phyloP scores from a whole-genome alignment of 768 basidiomycete genomes.

The Mycena rosella region DNA sequence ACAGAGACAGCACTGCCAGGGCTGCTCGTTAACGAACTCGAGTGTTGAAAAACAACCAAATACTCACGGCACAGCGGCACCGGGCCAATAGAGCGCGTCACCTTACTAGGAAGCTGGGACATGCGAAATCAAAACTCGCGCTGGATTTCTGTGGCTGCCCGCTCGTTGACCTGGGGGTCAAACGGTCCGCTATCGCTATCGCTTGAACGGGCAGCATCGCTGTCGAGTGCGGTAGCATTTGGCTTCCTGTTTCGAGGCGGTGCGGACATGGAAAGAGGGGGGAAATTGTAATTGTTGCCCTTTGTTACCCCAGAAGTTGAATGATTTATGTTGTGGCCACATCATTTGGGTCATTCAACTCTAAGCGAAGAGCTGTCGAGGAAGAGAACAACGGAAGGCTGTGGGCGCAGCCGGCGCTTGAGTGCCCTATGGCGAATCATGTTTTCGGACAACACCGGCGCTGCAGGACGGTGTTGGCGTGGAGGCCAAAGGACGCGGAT shows the following conservation, averaged over 20 bases:
- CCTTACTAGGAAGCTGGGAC: slow-evolving; percentile 20
- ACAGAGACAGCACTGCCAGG: slow-evolving; percentile 9
- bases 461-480: too few relatives aligned
- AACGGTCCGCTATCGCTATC: background rate
- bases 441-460: too few relatives aligned
- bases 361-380: too few relatives aligned
- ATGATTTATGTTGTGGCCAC: too few relatives aligned
- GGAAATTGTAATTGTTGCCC: too few relatives aligned
- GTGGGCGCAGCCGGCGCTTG: too few relatives aligned
- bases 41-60: background rate
- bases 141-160: slow-evolving; percentile 12
- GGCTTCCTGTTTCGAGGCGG: slow-evolving; percentile 4
- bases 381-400: too few relatives aligned
- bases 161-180: slow-evolving; percentile 23
- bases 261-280: background rate
- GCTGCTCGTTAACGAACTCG: background rate
- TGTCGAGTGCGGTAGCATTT: background rate
- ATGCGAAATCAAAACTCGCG: slow-evolving; percentile 19
- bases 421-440: too few relatives aligned
- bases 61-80: slow-evolving; percentile 21
- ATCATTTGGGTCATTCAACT: too few relatives aligned
- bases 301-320: too few relatives aligned
- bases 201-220: background rate
- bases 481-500: too few relatives aligned
- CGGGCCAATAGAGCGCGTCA: slow-evolving; percentile 3